phyloP scores from a whole-genome alignment of 2,329 filamentous ascomycete species.

The Trichoderma pleuroti region DNA sequence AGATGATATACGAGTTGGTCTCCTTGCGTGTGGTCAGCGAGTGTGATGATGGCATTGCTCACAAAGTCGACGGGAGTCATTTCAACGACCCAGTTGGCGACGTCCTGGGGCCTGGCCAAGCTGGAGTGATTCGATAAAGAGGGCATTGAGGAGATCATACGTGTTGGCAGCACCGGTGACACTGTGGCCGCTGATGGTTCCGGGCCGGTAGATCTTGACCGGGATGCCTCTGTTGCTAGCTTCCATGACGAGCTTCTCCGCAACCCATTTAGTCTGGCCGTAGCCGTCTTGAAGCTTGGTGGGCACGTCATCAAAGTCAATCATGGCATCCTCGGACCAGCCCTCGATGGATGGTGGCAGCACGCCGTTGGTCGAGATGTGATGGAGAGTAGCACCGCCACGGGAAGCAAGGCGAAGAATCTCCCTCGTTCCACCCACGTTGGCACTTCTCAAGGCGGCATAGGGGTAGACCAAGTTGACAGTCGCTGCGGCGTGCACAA shows the following conservation, averaged over 20 bases:
- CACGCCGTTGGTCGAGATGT: conserved; percentile 78
- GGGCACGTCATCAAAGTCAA: conserved; percentile 65
- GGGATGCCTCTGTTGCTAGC: conserved; percentile 66
- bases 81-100: conserved; percentile 73
- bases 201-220: conserved; percentile 67
- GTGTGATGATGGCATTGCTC: conserved; percentile 67
- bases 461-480: conserved; percentile 82
- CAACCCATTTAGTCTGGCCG: conserved; percentile 78
- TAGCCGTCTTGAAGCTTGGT: conserved; percentile 69
- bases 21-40: conserved; percentile 60
- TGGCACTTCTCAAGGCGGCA: conserved; percentile 68
- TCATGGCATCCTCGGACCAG: conserved; percentile 67
- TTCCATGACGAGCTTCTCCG: conserved; percentile 69
- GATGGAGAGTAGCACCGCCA: conserved; percentile 68
- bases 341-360: conserved; percentile 66
- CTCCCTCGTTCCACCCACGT: conserved; percentile 75
- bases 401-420: conserved; percentile 67
- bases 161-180: conserved; percentile 71
- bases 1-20: conserved; percentile 69
- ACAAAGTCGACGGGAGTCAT: conserved; percentile 85
- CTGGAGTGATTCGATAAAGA: conserved; percentile 73
- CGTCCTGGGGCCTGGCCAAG: conserved; percentile 66
- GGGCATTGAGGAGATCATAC: conserved; percentile 71
- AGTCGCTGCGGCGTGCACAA: conserved; percentile 73
- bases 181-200: conserved; percentile 77